Percentiles rank a stretch among this genome's conserved stretches.
Conservation (phyloP, 176 grass and related monocot genomes). For the Avena atlantica region DNA sequence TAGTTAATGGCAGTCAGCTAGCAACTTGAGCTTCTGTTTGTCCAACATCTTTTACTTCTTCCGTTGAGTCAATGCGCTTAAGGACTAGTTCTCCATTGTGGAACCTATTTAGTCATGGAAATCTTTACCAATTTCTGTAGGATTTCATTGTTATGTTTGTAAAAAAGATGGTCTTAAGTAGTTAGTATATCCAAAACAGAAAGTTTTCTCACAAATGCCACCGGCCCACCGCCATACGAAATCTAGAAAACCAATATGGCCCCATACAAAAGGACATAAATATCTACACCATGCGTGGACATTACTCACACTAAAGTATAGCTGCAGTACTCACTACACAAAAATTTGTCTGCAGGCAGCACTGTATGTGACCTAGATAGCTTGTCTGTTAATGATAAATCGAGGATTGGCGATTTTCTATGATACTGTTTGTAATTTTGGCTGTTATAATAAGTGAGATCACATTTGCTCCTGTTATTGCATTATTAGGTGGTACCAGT, state of each 20-base stretch:
- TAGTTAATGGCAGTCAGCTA: slow-evolving; percentile 21
- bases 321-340: slow-evolving; percentile 19
- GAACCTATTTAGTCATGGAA: background rate
- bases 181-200: background rate
- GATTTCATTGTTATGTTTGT: slow-evolving; percentile 11
- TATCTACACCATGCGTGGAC: background rate
- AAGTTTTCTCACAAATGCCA: background rate
- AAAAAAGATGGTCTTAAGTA: slow-evolving; percentile 2
- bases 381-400: slow-evolving; percentile 11
- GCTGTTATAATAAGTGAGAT: slow-evolving; percentile 30
- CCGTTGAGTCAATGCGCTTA: background rate
- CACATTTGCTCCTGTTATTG: slow-evolving; percentile 46
- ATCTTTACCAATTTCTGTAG: slow-evolving; percentile 13
- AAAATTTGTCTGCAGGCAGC: background rate
- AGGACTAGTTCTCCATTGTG: background rate
- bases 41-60: slow-evolving; percentile 10
- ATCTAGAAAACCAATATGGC: background rate
- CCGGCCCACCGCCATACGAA: background rate
- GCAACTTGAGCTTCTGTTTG: background rate
- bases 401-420: background rate
- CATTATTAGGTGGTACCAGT: slow-evolving; percentile 64
- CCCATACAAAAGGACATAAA: slow-evolving; percentile 20
- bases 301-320: background rate
- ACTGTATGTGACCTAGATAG: background rate
- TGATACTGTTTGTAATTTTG: slow-evolving; percentile 37